A percentile compares a stretch with the other conserved stretches of the same genome.
Evolutionary conservation across 306 rosid species (phyloP).

Genomic region (Quercus agrifolia): DNA sequence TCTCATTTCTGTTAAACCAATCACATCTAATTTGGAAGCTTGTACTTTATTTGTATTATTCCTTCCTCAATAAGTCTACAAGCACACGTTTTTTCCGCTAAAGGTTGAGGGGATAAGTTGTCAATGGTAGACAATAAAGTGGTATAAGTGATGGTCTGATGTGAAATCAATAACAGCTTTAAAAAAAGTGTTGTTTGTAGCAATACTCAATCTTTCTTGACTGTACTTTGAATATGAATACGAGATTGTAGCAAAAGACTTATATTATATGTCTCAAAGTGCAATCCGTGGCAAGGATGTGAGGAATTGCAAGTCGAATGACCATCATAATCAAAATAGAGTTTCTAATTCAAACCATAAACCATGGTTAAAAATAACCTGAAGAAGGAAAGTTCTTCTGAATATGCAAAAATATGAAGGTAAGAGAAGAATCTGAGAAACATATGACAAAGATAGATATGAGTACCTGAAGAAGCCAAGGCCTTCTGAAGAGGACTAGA

Average conservation of each 20-base stretch:
- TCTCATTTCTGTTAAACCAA: background rate
- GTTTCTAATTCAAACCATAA: background rate
- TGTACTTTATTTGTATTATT: background rate
- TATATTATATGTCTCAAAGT: background rate
- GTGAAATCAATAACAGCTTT: too few species aligned
- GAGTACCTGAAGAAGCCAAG: constrained; percentile 51
- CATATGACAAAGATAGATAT: background rate
- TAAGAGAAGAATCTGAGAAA: background rate
- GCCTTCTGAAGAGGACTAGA: constrained; percentile 35
- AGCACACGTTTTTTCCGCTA: too few species aligned
- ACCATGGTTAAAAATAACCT: too few species aligned
- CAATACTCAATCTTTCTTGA: too few species aligned
- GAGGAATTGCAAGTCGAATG: background rate
- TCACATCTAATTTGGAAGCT: background rate
- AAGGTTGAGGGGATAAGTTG: too few species aligned
- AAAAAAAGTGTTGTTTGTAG: too few species aligned
- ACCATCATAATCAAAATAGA: background rate
- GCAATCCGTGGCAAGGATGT: background rate
- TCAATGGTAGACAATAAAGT: too few species aligned
- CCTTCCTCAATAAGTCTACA: too few species aligned
- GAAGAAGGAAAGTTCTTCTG: too few species aligned
- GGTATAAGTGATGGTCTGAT: too few species aligned
- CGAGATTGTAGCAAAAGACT: too few species aligned
- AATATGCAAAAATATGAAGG: background rate
- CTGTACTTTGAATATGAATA: too few species aligned